These are phyloP conservation scores for Bondarzewia mesenterica DNA, from an alignment of 1,284 basidiomycete genomes.

Conservation along the genomic window DNA sequence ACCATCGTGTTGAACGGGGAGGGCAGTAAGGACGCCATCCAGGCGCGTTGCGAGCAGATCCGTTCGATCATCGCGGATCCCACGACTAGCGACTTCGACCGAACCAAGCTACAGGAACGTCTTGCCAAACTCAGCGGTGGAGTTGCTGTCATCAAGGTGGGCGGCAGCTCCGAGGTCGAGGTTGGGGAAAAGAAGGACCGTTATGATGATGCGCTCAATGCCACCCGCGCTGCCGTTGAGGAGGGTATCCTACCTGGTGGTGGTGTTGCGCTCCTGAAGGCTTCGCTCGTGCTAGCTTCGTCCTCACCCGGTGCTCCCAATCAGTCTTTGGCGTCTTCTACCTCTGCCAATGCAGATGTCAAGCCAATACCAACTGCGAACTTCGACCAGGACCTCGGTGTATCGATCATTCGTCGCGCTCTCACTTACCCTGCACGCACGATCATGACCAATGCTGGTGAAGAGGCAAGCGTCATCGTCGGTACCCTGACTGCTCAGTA, in stretches of 20 bases:
- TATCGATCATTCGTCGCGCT: slow-evolving; percentile 88
- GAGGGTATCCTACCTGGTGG: slow-evolving; percentile 97
- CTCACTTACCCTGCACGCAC: slow-evolving; percentile 80
- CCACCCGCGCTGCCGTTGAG: slow-evolving; percentile 95
- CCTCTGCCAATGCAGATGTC: slow-evolving; percentile 39
- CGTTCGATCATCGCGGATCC: slow-evolving; percentile 78
- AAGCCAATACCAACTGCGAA: slow-evolving; percentile 73
- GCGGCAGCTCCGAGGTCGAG: slow-evolving; percentile 91
- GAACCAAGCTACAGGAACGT: slow-evolving; percentile 93
- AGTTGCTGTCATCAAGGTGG: slow-evolving; percentile 98
- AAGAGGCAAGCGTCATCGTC: slow-evolving; percentile 91
- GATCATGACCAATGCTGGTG: slow-evolving; percentile 92
- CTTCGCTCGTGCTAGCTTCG: slow-evolving; percentile 71
- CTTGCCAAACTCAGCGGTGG: slow-evolving; percentile 94
- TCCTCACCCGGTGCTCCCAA: slow-evolving; percentile 39
- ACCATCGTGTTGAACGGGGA: slow-evolving; percentile 95
- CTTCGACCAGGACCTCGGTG: slow-evolving; percentile 98
- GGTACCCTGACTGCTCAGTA: slow-evolving; percentile 76
- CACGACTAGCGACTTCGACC: slow-evolving; percentile 90
- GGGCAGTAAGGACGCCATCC: slow-evolving; percentile 80
- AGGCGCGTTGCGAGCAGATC: slow-evolving; percentile 92
- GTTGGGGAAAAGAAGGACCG: slow-evolving; percentile 99
- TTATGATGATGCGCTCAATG: slow-evolving; percentile 96
- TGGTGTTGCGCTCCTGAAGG: slow-evolving; percentile 88
- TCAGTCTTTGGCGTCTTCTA: slow-evolving; percentile 25